These are phyloP conservation scores for Paraphoma sp. DNA, from an alignment of 2,329 filamentous ascomycete species.

Conservation along the genomic window DNA sequence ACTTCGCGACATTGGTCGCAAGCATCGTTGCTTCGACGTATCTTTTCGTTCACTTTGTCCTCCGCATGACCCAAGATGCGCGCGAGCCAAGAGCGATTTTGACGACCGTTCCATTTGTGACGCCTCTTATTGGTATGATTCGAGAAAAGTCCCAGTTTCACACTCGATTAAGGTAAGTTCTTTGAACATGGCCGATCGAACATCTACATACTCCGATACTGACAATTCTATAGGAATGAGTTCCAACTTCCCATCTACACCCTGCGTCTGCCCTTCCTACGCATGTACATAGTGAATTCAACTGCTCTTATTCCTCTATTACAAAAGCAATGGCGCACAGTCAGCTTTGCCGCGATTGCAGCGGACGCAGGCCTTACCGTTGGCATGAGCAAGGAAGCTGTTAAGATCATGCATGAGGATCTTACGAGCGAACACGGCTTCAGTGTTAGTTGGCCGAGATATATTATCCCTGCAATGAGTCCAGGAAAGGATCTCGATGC, in stretches of 20 bases:
- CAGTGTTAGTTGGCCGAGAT: constrained; percentile 3
- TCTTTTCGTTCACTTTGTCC: constrained; percentile 2
- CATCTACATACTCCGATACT: neutral
- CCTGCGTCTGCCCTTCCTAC: neutral
- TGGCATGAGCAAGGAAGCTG: constrained; percentile 2
- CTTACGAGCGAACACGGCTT: constrained; percentile 3
- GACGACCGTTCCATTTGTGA: neutral
- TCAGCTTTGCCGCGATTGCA: constrained; percentile 2
- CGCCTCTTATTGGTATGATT: constrained; percentile 1
- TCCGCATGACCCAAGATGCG: neutral
- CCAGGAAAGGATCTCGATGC: constrained; percentile 1
- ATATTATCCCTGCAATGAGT: constrained; percentile 1
- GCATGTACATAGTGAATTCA: constrained; percentile 1
- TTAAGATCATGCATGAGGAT: constrained; percentile 2
- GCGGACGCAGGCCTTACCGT: neutral
- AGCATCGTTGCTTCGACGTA: constrained; percentile 1
- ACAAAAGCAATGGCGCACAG: constrained; percentile 2
- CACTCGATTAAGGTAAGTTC: neutral
- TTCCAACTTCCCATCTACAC: constrained; percentile 1
- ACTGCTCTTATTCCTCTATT: neutral
- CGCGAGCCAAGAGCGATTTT: neutral
- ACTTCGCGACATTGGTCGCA: neutral
- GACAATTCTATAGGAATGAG: neutral
- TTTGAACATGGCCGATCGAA: neutral
- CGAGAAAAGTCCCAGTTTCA: constrained; percentile 1